A percentile compares a stretch with the other conserved stretches of the same genome.
Conservation (phyloP, 169 alveolate species). For the Plasmodium ovale region DNA sequence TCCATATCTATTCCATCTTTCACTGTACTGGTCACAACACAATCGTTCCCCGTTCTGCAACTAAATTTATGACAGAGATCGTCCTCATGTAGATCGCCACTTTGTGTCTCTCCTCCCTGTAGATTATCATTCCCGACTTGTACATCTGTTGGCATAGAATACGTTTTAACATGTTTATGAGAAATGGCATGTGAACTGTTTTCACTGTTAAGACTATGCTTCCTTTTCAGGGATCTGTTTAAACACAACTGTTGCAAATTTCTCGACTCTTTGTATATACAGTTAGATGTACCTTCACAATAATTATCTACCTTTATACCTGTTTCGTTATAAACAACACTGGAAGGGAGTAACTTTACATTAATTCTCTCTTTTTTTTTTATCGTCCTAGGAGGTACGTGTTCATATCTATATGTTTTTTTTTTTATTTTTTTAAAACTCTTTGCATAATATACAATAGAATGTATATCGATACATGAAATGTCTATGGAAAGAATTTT, state of each 20-base stretch:
- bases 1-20: slow-evolving; percentile 7
- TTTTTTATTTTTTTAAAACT: neutral
- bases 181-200: neutral
- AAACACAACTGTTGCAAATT: neutral
- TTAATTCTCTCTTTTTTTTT: neutral
- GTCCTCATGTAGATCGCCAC: too few relatives aligned
- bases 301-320: too few relatives aligned
- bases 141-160: neutral
- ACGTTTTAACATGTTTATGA: slow-evolving; percentile 43
- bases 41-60: too few relatives aligned
- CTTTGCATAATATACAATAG: slow-evolving; percentile 18
- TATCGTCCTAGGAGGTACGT: neutral
- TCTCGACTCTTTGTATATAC: neutral
- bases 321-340: too few relatives aligned
- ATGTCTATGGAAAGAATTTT: slow-evolving; percentile 32
- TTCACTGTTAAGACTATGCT: neutral
- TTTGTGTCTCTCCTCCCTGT: too few relatives aligned
- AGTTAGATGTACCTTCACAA: neutral
- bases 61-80: too few relatives aligned
- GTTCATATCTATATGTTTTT: neutral
- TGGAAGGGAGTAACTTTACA: too few relatives aligned
- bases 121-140: neutral
- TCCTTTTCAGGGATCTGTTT: slow-evolving; percentile 30
- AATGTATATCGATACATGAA: slow-evolving; percentile 17
- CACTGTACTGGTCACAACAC: too few relatives aligned